Conservation (phyloP, 345 rosid genomes). For the Arabidopsis arenosa region DNA sequence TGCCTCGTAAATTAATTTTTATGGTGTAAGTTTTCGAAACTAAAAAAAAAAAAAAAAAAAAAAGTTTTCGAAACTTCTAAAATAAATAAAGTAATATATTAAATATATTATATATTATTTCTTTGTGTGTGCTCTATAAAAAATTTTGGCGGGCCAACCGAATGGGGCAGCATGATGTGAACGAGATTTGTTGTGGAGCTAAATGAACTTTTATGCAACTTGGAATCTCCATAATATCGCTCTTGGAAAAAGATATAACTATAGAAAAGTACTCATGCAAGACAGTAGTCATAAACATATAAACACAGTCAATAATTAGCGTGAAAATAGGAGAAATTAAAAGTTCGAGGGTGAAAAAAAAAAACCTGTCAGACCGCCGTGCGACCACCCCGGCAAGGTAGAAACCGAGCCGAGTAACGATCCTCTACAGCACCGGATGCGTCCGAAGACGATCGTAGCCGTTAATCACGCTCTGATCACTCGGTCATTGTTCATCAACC, state of each 20-base stretch:
- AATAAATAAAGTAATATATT: too few species aligned
- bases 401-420: not conserved
- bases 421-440: not conserved
- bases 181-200: conserved; percentile 20
- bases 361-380: not conserved
- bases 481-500: not conserved
- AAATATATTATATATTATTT: not conserved
- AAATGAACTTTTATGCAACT: conserved; percentile 29
- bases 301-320: too few species aligned
- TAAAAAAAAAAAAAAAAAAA: too few species aligned
- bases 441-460: not conserved
- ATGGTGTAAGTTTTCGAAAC: too few species aligned
- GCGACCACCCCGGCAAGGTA: not conserved
- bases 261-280: not conserved
- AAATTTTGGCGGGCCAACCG: not conserved
- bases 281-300: too few species aligned
- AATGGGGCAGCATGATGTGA: conserved; percentile 20
- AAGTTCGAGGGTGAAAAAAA: too few species aligned
- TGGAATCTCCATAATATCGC: conserved; percentile 17
- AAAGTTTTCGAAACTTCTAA: too few species aligned
- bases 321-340: too few species aligned
- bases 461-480: not conserved
- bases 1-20: too few species aligned
- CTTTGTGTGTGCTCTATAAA: not conserved
- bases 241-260: not conserved